Percentiles rank a stretch among this genome's conserved stretches.
phyloP scores from a whole-genome alignment of 2,329 filamentous ascomycete species.

The Phyllachora maydis region DNA sequence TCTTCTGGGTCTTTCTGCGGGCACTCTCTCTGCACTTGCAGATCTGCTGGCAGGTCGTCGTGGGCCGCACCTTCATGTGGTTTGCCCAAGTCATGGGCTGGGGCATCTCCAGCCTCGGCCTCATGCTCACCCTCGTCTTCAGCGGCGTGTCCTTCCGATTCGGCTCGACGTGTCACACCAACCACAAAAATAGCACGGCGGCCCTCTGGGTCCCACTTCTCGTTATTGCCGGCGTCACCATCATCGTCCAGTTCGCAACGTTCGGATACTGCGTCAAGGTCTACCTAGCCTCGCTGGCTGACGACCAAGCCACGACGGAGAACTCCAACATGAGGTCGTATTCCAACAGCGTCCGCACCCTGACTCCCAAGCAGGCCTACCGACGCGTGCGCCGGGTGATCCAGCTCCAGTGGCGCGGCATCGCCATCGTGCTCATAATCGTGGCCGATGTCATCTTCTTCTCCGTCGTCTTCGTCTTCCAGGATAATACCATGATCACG shows the following conservation, averaged over 20 bases:
- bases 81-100: constrained; percentile 62
- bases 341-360: constrained; percentile 51
- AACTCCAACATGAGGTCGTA: constrained; percentile 58
- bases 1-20: constrained; percentile 82
- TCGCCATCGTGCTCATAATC: constrained; percentile 76
- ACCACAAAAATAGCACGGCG: constrained; percentile 63
- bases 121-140: constrained; percentile 56
- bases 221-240: constrained; percentile 53
- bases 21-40: constrained; percentile 86
- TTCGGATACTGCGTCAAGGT: constrained; percentile 90
- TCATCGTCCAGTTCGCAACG: constrained; percentile 67
- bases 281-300: constrained; percentile 66
- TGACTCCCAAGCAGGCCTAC: constrained; percentile 74
- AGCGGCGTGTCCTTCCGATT: constrained; percentile 93
- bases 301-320: constrained; percentile 49
- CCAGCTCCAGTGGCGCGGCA: constrained; percentile 84
- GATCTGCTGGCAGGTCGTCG: constrained; percentile 90
- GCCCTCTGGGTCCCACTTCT: constrained; percentile 84
- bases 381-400: constrained; percentile 71
- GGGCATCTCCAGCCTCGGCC: constrained; percentile 59
- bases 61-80: constrained; percentile 81
- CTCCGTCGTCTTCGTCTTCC: constrained; percentile 71
- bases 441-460: constrained; percentile 88
- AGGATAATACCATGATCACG: constrained; percentile 51
- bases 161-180: constrained; percentile 82